These are phyloP conservation scores for Ophiostoma tasmaniense DNA, from an alignment of 2,329 filamentous ascomycete genomes.

Conservation along the genomic window DNA sequence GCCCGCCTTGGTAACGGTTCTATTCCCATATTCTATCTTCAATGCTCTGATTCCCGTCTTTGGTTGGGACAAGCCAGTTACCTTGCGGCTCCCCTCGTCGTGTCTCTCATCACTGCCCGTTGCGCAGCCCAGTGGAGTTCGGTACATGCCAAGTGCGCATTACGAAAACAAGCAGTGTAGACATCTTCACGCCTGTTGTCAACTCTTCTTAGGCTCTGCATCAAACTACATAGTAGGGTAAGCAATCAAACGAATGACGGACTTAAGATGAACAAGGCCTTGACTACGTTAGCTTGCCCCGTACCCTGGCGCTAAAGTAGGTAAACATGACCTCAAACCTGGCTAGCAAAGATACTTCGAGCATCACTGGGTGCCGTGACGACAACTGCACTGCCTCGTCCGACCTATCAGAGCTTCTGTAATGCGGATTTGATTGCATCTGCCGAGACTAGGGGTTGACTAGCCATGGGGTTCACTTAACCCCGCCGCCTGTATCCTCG, in stretches of 20 bases:
- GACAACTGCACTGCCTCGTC: neutral
- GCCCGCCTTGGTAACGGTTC: neutral
- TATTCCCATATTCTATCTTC: neutral
- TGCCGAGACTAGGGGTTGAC: neutral
- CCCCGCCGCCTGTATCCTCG: slow-evolving; percentile 2
- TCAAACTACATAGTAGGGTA: neutral
- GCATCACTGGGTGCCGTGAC: neutral
- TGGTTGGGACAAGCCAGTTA: neutral
- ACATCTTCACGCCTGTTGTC: neutral
- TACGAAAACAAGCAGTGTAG: neutral
- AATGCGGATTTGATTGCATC: neutral
- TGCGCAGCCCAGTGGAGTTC: neutral
- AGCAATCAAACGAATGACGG: neutral
- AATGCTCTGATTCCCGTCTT: neutral
- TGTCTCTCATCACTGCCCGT: neutral
- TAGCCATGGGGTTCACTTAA: neutral
- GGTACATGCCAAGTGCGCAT: neutral
- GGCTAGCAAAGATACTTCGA: neutral
- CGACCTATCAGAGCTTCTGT: neutral
- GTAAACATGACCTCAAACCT: neutral
- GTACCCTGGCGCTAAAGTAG: neutral
- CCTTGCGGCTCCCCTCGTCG: neutral
- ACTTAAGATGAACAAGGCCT: neutral
- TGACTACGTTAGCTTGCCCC: neutral
- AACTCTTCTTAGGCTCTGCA: neutral